Evolutionary conservation across 768 basidiomycete genomes (phyloP).

Genomic region (Xanthoconium stramineum): DNA sequence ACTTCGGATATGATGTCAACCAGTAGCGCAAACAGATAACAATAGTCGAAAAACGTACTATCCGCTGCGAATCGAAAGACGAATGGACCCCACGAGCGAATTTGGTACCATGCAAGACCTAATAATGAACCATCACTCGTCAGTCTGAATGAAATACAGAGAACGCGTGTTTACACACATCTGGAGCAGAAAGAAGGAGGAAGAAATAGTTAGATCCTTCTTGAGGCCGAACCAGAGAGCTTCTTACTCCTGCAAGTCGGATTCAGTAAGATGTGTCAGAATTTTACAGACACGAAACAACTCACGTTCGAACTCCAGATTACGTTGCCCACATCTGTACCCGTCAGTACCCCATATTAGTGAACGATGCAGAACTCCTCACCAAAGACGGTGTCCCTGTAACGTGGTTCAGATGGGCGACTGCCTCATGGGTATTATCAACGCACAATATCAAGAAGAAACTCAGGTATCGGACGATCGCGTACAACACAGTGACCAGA

Average conservation of each 20-base stretch:
- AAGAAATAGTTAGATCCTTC: not conserved
- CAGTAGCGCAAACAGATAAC: too few species aligned
- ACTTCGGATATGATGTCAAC: conserved; percentile 4
- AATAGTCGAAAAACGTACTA: conserved; percentile 5
- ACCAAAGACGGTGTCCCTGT: conserved; percentile 11
- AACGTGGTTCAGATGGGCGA: not conserved
- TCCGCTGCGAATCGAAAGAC: conserved; percentile 19
- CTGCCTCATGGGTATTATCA: not conserved
- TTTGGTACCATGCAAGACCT: conserved; percentile 17
- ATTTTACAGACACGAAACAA: not conserved
- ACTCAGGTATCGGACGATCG: conserved; percentile 19
- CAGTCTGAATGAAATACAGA: not conserved
- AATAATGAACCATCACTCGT: not conserved
- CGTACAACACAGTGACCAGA: conserved; percentile 15
- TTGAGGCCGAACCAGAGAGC: not conserved
- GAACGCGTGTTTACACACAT: conserved; percentile 6
- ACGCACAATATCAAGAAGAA: conserved; percentile 14
- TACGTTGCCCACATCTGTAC: conserved; percentile 1
- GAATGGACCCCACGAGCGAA: conserved; percentile 14
- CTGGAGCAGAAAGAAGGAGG: not conserved
- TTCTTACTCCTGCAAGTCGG: conserved; percentile 10
- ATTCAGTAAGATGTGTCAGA: not conserved
- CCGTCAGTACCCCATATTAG: not conserved
- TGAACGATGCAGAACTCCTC: not conserved
- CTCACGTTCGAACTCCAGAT: conserved; percentile 13